Base-by-base conservation (phyloP, 495 filamentous ascomycete genomes). In the Paragyromitra xinjiangensis region DNA sequence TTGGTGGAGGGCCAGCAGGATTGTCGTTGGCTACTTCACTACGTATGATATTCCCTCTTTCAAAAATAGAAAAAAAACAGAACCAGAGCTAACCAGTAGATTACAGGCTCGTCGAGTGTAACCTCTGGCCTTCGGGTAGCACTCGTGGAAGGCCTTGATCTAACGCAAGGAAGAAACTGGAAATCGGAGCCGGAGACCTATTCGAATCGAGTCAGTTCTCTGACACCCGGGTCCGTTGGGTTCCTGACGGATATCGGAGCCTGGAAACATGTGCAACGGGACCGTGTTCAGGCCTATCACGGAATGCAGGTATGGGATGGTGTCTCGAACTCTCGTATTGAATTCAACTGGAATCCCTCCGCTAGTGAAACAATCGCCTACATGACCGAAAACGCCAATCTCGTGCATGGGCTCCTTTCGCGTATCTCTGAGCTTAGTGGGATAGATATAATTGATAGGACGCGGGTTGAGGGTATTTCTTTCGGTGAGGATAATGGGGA, bases 1-100 rank as follows among this genome's bases (percentile, higher is more conserved):
- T 99, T 74, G 96, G 96, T 64, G 96, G 95, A 37, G 96, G 96
- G n/a, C 96, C 95, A 14, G 95, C 94, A 8, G 96, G 96, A 63
- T 86, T 99, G 55, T 94, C 93, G 78, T 88, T 99, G 24, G 85
- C 97, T 68, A 90, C 93, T 71, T 94, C 94, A 77, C 88, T 99
- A 53, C 90, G 94, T 97, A 88, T 83, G 90, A 82, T 39, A 61
- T 39, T 5, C 64, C 53, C 34, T 71, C 55, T 22, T 26, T 16
- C 45, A 19, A 48, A 37, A 53, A 50, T 7, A 37, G 44, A 42
- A 9, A 14, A 22, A 39, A 26, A 50, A 12, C 34, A 29, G 51
- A 22, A n/a, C 16, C n/a, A 6, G 48, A 51, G 14, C 50, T 69
- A 24, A 53, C 16, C 12, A 55, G 40, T 56, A 22, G 12, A 56